Conservation (phyloP, 176 grass and related monocot species). For the Eleusine coracana region DNA sequence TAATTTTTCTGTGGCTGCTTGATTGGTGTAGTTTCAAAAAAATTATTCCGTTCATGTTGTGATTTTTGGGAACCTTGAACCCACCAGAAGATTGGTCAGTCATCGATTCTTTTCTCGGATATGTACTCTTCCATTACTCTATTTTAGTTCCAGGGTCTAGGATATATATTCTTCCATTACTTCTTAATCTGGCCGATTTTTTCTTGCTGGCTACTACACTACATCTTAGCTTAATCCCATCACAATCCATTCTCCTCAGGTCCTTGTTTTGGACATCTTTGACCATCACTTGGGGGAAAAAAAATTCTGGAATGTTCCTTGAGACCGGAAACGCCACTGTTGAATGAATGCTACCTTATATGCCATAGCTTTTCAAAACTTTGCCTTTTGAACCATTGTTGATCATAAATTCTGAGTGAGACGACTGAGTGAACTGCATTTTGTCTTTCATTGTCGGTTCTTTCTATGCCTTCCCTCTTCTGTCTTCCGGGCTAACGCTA, state of each 20-base stretch:
- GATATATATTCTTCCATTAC: neutral
- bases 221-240: neutral
- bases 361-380: neutral
- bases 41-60: neutral
- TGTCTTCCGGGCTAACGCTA: neutral
- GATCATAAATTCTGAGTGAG: neutral
- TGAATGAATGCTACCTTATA: neutral
- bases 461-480: too few relatives aligned
- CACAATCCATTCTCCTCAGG: neutral
- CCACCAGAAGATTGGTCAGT: neutral
- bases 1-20: neutral
- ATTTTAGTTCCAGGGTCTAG: neutral
- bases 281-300: neutral
- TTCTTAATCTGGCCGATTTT: neutral
- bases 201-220: neutral
- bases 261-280: neutral
- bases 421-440: neutral
- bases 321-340: neutral
- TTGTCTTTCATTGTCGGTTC: neutral
- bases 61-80: neutral
- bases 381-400: neutral
- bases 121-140: neutral
- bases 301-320: neutral
- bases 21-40: neutral
- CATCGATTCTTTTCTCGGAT: slow-evolving; percentile 1